Conservation (phyloP, 257 asterid species). For the Forsythia suspensa region DNA sequence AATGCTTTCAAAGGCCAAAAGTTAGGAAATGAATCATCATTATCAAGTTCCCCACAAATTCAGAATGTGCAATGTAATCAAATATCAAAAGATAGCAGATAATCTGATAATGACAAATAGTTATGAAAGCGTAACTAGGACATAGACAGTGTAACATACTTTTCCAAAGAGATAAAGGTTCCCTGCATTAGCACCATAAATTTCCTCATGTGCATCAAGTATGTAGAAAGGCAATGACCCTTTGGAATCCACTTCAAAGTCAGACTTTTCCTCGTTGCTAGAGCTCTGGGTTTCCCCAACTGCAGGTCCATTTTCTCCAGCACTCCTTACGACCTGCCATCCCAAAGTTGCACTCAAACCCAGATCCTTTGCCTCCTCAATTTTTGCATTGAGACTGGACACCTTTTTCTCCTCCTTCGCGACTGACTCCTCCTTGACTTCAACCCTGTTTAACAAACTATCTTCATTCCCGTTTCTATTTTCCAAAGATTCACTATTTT, state of each 20-base stretch:
- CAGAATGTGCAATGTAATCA: neutral
- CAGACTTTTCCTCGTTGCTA: constrained; percentile 56
- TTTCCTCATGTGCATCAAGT: constrained; percentile 88
- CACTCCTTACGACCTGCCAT: constrained; percentile 74
- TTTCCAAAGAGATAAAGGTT: constrained; percentile 89
- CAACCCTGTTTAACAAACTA: constrained; percentile 26
- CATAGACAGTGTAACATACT: constrained; percentile 39
- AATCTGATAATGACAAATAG: constrained; percentile 17
- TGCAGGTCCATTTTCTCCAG: constrained; percentile 38
- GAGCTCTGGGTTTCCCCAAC: constrained; percentile 31
- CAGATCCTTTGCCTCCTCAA: constrained; percentile 57
- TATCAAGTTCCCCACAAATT: neutral
- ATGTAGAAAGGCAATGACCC: constrained; percentile 88
- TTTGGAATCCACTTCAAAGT: constrained; percentile 64
- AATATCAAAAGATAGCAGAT: constrained; percentile 7
- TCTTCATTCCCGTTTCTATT: constrained; percentile 27
- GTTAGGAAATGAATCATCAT: constrained; percentile 8
- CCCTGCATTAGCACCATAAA: constrained; percentile 72
- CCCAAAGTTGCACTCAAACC: constrained; percentile 71
- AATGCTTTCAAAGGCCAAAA: neutral
- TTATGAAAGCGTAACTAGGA: constrained; percentile 4
- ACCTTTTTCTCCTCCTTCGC: constrained; percentile 43
- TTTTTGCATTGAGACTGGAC: constrained; percentile 71
- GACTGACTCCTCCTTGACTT: constrained; percentile 34
- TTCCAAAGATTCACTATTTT: constrained; percentile 20